Evolutionary conservation across 139 green algal species (phyloP).

Genomic region (Chlorella sorokiniana): DNA sequence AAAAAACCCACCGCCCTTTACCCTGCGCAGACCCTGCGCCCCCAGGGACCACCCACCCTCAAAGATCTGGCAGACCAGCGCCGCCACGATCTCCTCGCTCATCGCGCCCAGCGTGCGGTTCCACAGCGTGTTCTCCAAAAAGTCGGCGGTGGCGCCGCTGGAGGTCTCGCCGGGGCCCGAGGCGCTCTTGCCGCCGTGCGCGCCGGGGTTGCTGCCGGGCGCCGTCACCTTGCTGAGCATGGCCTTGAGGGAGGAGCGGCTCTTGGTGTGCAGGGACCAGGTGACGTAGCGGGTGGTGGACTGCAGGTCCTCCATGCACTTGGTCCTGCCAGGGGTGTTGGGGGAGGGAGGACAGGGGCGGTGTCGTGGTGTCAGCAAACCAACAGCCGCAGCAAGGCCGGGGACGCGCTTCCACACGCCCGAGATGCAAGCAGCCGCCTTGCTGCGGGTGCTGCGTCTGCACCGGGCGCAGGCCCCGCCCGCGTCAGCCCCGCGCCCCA

Average conservation of each 20-base stretch:
- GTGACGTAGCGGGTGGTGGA: constrained; percentile 91
- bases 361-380: neutral
- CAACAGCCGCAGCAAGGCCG: neutral
- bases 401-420: neutral
- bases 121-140: constrained; percentile 91
- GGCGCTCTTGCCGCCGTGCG: neutral
- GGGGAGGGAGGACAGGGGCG: neutral
- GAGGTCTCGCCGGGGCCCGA: neutral
- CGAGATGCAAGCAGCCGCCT: neutral
- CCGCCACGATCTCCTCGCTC: constrained; percentile 87
- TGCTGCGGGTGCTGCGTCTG: no score
- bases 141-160: constrained; percentile 31
- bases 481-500: neutral
- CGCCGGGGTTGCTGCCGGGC: neutral
- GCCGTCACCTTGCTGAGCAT: constrained; percentile 71
- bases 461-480: neutral
- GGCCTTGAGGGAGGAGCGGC: constrained; percentile 60
- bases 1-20: neutral
- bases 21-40: neutral
- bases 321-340: constrained; percentile 34
- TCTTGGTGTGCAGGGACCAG: constrained; percentile 92
- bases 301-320: constrained; percentile 90
- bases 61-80: constrained; percentile 90
- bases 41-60: constrained; percentile 41
- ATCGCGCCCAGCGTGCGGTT: constrained; percentile 79